Base-by-base conservation (phyloP, 305 asterid genomes). In the Ajuga reptans region DNA sequence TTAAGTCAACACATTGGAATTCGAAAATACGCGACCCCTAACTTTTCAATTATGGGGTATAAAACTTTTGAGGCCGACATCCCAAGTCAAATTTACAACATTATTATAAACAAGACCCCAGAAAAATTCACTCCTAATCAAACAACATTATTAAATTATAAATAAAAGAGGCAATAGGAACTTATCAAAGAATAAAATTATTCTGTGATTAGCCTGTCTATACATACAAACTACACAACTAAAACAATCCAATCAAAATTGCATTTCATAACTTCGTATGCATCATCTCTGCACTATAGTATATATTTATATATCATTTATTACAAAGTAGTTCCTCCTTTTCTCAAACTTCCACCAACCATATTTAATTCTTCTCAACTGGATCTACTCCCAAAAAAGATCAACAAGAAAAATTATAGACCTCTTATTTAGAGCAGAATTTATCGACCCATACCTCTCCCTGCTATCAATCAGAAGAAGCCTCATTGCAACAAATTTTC, bases 111-210 rank as follows among this genome's bases (percentile, higher is more conserved):
- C n/a, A n/a, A 27, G 31, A 27, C 31, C 31, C n/a, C 5, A 55
- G 42, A 55, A n/a, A 55, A 29, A 2, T 29, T n/a, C 16, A n/a
- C 6, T 8, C 18, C n/a, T 55, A 9, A 55, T 2, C 0, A 8
- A 12, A 41, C 43, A 29, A 29, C 9, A 33, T 10, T 7, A 21
- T 5, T 12, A 2, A 12, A 4, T 0, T n/a, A 2, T n/a, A n/a
- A 54, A 54, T 34, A 54, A 3, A 0, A 5, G 43, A 55, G 12
- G 9, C 14, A 41, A 5, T 27, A 39, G 18, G 43, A 60, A 59
- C 7, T 39, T 6, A 46, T 65, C 58, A 69, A 76, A 76, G 69
- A 79, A 76, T 76, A 41, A 61, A 49, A 46, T 67, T 63, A 3
- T 57, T 72, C 43, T 14, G 24, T 57, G 72, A 62, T 68, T 67